A percentile compares a stretch with the other conserved stretches of the same genome.
phyloP scores from a whole-genome alignment of 257 asterid species.

The Solanum neorickii region DNA sequence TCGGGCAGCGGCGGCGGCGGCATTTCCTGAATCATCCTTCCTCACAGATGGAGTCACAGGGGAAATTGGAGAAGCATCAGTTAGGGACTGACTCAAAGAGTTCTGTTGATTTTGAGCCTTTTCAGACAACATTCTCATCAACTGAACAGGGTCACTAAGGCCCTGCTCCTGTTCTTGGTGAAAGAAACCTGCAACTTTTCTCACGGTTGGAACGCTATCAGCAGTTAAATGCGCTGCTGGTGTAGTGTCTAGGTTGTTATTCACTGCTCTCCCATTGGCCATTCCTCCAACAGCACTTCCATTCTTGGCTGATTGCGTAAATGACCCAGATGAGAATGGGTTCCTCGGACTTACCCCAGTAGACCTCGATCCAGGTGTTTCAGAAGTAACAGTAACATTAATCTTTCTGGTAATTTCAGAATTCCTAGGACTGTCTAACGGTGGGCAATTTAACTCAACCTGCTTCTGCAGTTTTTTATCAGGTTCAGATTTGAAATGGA shows the following conservation, averaged over 20 bases:
- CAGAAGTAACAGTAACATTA: slow-evolving; percentile 27
- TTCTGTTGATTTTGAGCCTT: slow-evolving; percentile 52
- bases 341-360: slow-evolving; percentile 31
- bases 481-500: slow-evolving; percentile 1
- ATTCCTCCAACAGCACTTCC: slow-evolving; percentile 28
- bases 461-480: slow-evolving; percentile 39
- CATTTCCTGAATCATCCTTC: slow-evolving; percentile 43
- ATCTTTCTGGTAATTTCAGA: slow-evolving; percentile 24
- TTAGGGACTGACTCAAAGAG: slow-evolving; percentile 18
- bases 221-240: slow-evolving; percentile 11
- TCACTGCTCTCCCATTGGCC: slow-evolving; percentile 31
- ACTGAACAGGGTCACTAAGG: slow-evolving; percentile 56
- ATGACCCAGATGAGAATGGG: slow-evolving; percentile 37
- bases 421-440: slow-evolving; percentile 24
- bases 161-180: slow-evolving; percentile 46
- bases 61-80: slow-evolving; percentile 14
- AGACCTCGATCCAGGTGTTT: slow-evolving; percentile 32
- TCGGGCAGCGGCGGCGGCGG: slow-evolving; percentile 74
- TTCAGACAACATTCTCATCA: slow-evolving; percentile 59
- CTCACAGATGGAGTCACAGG: slow-evolving; percentile 17
- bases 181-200: slow-evolving; percentile 19
- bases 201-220: slow-evolving; percentile 4
- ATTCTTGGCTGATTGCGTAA: slow-evolving; percentile 30
- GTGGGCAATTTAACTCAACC: slow-evolving; percentile 44
- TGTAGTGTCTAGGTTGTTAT: slow-evolving; percentile 19